A percentile compares a stretch with the other conserved stretches of the same genome.
Evolutionary conservation across 306 rosid genomes (phyloP).

Genomic region (Arachis hypogaea): DNA sequence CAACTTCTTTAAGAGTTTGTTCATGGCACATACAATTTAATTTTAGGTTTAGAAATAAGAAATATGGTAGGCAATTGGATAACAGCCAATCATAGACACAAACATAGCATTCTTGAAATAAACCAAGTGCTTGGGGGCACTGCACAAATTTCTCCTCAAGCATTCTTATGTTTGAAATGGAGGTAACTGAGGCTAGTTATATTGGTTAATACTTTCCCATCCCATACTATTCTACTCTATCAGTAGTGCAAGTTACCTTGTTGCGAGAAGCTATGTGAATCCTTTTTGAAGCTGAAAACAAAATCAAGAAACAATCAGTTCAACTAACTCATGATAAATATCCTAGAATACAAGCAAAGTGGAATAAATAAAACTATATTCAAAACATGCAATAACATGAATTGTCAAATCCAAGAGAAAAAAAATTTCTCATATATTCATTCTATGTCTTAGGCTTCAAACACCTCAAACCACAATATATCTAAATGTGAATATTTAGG

Average conservation of each 20-base stretch:
- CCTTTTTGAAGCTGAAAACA: slow-evolving; percentile 63
- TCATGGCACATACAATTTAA: background rate
- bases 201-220: no score
- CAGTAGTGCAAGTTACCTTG: slow-evolving; percentile 58
- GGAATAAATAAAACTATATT: background rate
- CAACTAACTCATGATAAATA: slow-evolving; percentile 4
- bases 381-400: background rate
- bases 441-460: background rate
- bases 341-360: slow-evolving; percentile 12
- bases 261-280: slow-evolving; percentile 50
- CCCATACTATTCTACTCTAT: background rate
- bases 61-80: slow-evolving; percentile 4
- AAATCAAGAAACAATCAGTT: slow-evolving; percentile 4
- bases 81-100: background rate
- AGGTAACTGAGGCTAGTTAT: no score
- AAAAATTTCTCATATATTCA: background rate
- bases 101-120: background rate
- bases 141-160: slow-evolving; percentile 21
- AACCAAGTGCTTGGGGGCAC: slow-evolving; percentile 8
- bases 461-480: background rate
- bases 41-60: slow-evolving; percentile 2
- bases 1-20: background rate
- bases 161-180: slow-evolving; percentile 11
- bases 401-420: background rate
- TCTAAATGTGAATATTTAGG: background rate